Percentiles rank a stretch among this genome's conserved stretches.
Conservation (phyloP, 495 filamentous ascomycete species). For the Lasiosphaeria hispida region DNA sequence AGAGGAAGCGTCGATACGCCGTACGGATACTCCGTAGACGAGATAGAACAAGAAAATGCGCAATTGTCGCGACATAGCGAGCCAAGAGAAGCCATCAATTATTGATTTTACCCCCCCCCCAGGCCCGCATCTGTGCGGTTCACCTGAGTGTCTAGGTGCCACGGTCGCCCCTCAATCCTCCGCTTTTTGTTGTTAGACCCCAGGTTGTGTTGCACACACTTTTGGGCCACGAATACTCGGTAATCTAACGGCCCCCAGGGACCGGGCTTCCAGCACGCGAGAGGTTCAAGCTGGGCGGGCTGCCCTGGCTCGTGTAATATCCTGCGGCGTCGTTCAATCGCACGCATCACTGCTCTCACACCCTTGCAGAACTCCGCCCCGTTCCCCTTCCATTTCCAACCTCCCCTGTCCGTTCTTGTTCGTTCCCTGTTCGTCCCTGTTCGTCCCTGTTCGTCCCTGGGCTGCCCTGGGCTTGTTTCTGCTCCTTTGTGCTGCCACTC, state of each 20-base stretch:
- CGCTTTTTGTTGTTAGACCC: constrained; percentile 3
- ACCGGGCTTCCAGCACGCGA: constrained; percentile 3
- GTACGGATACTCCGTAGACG: neutral
- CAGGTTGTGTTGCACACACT: constrained; percentile 6
- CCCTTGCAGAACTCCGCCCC: constrained; percentile 35
- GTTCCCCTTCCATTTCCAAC: constrained; percentile 27
- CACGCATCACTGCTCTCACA: constrained; percentile 20
- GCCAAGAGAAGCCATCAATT: neutral
- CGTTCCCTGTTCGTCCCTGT: constrained; percentile 13
- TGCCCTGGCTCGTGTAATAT: constrained; percentile 33
- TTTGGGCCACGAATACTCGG: neutral
- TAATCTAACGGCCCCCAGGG: constrained; percentile 3
- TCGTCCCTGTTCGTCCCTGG: constrained; percentile 1
- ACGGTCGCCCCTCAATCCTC: constrained; percentile 3
- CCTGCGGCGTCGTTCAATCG: constrained; percentile 21
- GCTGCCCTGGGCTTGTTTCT: constrained; percentile 8
- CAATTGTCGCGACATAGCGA: neutral
- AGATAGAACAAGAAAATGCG: neutral
- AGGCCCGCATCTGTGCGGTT: constrained; percentile 15
- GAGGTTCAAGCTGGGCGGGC: constrained; percentile 5
- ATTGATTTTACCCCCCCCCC: constrained; percentile 8
- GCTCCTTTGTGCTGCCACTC: constrained; percentile 19
- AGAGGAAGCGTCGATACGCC: neutral
- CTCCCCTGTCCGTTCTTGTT: constrained; percentile 21
- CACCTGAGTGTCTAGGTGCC: neutral